Evolutionary conservation across 495 filamentous ascomycete genomes (phyloP), one percentile per base, ranked within the genome.

Genomic region (Tetracladium setigerum): DNA sequence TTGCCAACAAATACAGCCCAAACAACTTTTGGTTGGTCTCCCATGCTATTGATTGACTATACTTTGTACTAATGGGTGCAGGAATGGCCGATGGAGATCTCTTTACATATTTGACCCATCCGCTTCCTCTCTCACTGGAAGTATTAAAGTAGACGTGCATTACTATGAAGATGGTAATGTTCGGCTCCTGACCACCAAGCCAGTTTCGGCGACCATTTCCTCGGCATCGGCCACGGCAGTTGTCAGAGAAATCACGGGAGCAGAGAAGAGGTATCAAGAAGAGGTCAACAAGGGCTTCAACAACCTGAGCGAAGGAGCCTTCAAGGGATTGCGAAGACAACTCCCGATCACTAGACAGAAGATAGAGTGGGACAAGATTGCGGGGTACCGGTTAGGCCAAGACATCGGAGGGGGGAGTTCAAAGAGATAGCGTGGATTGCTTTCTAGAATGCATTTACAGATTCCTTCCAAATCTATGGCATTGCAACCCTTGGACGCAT

Each of bases 111-210:
- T 85, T 67, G 70, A 73, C 50, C 84, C 84, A 10, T 67, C 80
- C 5, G 79, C 67, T 44, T 77, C 61, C 61, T 74, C 64, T 38
- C 68, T 90, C 11, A 71, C 74, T 10, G 86, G 86, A 44, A 71
- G 67, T 44, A 76, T 90, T 60, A 84, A 85, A 54, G 84, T 89
- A 30, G 86, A 92, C 60, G 91, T 99, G 38, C 94, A 99, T 74
- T 99, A 99, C 77, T 99, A 97, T 73, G 94, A 99, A 67, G 94
- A 99, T 66, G 94, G 94, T 34, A 99, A 99, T 59, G 94, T 99
- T 37, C 80, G 92, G 2, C 75, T 99, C 36, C 74, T 87, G 50
- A 95, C 90, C 11, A 81, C 72, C 55, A 96, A 96, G 70, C 73
- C 84, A 4, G 56, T 94, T 19, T 67, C 69, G 19, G 53, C 71